A percentile compares a stretch with the other conserved stretches of the same genome.
These are phyloP conservation scores for Tulasnella sp. DNA, from an alignment of 768 basidiomycete species.

Conservation along the genomic window DNA sequence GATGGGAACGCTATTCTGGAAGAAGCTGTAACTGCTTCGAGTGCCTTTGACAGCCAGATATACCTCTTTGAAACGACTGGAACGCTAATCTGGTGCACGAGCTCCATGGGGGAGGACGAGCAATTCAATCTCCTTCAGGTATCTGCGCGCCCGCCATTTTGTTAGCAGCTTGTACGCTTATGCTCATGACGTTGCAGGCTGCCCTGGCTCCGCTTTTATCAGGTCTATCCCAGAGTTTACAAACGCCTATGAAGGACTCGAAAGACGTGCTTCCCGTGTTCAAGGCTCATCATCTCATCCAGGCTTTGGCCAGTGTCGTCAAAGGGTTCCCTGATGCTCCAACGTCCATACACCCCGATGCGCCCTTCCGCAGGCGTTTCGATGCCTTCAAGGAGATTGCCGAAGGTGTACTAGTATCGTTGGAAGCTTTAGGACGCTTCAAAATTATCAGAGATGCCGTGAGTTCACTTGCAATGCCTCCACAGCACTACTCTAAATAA, in stretches of 20 bases:
- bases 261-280: constrained; percentile 70
- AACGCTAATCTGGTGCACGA: constrained; percentile 64
- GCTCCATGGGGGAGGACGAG: constrained; percentile 40
- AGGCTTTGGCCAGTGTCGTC: constrained; percentile 88
- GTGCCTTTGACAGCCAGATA: constrained; percentile 76
- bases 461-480: constrained; percentile 24
- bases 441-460: constrained; percentile 89
- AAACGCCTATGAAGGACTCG: constrained; percentile 40
- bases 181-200: constrained; percentile 32
- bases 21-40: constrained; percentile 65
- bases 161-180: too few species aligned
- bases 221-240: constrained; percentile 48
- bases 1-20: constrained; percentile 38
- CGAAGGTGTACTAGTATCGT: constrained; percentile 72
- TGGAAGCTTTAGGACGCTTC: constrained; percentile 83
- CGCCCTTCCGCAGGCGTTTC: constrained; percentile 47
- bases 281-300: constrained; percentile 82
- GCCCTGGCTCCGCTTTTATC: constrained; percentile 74
- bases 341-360: constrained; percentile 32
- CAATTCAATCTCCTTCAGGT: constrained; percentile 42
- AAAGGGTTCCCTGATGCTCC: constrained; percentile 91
- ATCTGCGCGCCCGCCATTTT: neutral
- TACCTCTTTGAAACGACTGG: constrained; percentile 93
- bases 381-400: constrained; percentile 77
- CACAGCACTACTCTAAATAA: neutral